phyloP scores from a whole-genome alignment of 208 protist species.

The Porcisia hertigi region DNA sequence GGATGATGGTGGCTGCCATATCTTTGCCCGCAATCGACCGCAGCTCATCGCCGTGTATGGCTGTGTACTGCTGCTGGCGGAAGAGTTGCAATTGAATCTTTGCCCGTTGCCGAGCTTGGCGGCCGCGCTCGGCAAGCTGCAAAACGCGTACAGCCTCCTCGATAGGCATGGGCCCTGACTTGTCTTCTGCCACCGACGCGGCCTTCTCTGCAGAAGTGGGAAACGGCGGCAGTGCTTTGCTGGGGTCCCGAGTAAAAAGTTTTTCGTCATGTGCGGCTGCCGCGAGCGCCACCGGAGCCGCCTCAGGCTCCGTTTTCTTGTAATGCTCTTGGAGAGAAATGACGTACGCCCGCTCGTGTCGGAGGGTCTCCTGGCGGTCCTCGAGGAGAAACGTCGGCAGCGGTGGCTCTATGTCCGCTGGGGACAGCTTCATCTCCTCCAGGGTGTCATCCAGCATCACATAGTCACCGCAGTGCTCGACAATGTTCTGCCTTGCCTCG shows the following conservation, averaged over 20 bases:
- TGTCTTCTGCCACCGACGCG: not conserved
- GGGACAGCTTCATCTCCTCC: slow-evolving; percentile 92
- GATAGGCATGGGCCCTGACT: slow-evolving; percentile 54
- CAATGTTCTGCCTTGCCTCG: slow-evolving; percentile 85
- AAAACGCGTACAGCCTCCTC: slow-evolving; percentile 89
- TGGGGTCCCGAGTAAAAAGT: slow-evolving; percentile 34
- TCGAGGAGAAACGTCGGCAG: slow-evolving; percentile 90
- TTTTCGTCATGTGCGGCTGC: slow-evolving; percentile 7
- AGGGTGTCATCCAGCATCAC: slow-evolving; percentile 88
- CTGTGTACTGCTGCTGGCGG: slow-evolving; percentile 79
- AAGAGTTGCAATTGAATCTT: slow-evolving; percentile 89
- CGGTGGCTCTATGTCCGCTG: slow-evolving; percentile 83
- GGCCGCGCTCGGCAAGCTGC: slow-evolving; percentile 93
- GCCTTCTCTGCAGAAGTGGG: slow-evolving; percentile 2
- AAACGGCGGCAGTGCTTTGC: slow-evolving; percentile 25
- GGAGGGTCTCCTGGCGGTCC: slow-evolving; percentile 76
- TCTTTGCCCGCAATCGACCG: slow-evolving; percentile 78
- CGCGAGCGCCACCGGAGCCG: slow-evolving; percentile 61
- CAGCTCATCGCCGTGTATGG: slow-evolving; percentile 54
- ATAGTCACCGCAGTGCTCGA: slow-evolving; percentile 82
- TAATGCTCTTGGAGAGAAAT: slow-evolving; percentile 75
- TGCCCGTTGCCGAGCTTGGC: slow-evolving; percentile 94
- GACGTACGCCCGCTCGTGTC: slow-evolving; percentile 72
- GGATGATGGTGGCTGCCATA: slow-evolving; percentile 84
- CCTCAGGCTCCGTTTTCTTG: slow-evolving; percentile 59